phyloP scores from a whole-genome alignment of 2,329 filamentous ascomycete genomes.

The Neonectria magnoliae region DNA sequence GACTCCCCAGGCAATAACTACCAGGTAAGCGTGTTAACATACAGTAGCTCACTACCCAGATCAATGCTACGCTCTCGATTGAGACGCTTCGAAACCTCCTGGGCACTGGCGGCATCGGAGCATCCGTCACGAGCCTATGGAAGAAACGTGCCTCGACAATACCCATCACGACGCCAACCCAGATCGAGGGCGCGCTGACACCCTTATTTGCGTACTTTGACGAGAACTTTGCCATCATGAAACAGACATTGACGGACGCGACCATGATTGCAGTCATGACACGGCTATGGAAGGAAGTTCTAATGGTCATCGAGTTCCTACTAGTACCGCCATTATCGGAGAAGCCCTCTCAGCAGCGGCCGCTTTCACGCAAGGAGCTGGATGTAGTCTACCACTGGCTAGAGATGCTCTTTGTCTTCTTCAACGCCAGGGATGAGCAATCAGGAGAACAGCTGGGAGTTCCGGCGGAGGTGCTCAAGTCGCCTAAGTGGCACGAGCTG shows the following conservation, averaged over 20 bases:
- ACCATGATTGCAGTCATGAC: conserved; percentile 99
- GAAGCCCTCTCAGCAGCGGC: conserved; percentile 87
- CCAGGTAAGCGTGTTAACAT: conserved; percentile 21
- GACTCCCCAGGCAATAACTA: no score
- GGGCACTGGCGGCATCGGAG: conserved; percentile 74
- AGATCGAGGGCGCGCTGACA: conserved; percentile 83
- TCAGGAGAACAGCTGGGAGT: conserved; percentile 85
- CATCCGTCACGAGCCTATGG: conserved; percentile 77
- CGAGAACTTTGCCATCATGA: conserved; percentile 99
- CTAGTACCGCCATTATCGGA: conserved; percentile 95
- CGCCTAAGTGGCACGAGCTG: conserved; percentile 97
- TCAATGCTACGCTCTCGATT: conserved; percentile 86
- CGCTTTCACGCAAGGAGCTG: conserved; percentile 85
- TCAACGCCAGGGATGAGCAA: conserved; percentile 90
- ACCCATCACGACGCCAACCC: conserved; percentile 71
- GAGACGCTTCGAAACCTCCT: conserved; percentile 81
- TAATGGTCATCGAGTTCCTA: conserved; percentile 88
- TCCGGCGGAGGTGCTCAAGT: conserved; percentile 90
- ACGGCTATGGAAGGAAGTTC: conserved; percentile 95
- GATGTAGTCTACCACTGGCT: conserved; percentile 97
- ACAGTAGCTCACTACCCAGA: conserved; percentile 84
- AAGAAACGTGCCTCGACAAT: conserved; percentile 66
- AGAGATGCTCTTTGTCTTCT: conserved; percentile 89
- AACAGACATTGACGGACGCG: conserved; percentile 89
- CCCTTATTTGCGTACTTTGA: conserved; percentile 95